These are phyloP conservation scores for Botrytis aclada DNA, from an alignment of 2,329 filamentous ascomycete species.

Conservation along the genomic window DNA sequence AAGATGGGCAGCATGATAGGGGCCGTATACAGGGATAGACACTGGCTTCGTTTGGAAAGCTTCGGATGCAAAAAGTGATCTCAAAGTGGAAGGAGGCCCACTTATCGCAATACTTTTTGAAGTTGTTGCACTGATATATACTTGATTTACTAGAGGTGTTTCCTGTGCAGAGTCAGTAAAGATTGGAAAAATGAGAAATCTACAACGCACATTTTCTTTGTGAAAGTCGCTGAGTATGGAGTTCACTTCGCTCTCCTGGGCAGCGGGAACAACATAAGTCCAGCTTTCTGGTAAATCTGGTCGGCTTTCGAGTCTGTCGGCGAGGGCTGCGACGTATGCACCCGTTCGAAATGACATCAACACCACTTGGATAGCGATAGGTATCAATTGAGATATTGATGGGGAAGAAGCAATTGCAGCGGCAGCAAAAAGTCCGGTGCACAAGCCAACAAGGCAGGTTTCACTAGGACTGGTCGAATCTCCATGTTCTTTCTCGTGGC, in stretches of 20 bases:
- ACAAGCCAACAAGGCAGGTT: slow-evolving; percentile 20
- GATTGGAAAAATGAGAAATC: not conserved
- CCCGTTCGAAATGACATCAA: slow-evolving; percentile 18
- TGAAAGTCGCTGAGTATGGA: slow-evolving; percentile 57
- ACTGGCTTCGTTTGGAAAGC: slow-evolving; percentile 14
- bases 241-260: slow-evolving; percentile 50
- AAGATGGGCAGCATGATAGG: slow-evolving; percentile 37
- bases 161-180: slow-evolving; percentile 6
- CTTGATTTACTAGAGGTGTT: slow-evolving; percentile 46
- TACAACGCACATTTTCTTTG: slow-evolving; percentile 45
- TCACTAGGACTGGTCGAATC: slow-evolving; percentile 7
- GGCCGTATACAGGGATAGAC: slow-evolving; percentile 30
- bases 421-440: slow-evolving; percentile 18
- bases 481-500: slow-evolving; percentile 18
- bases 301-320: slow-evolving; percentile 30
- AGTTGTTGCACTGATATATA: slow-evolving; percentile 16
- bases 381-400: slow-evolving; percentile 18
- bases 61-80: slow-evolving; percentile 14
- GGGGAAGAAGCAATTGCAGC: slow-evolving; percentile 18
- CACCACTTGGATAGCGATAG: slow-evolving; percentile 17
- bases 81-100: slow-evolving; percentile 17
- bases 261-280: slow-evolving; percentile 63
- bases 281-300: slow-evolving; percentile 55
- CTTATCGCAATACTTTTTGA: slow-evolving; percentile 20
- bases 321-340: slow-evolving; percentile 21